Percentiles rank a stretch among this genome's conserved stretches.
phyloP scores from a whole-genome alignment of 306 rosid genomes.

The Mimosa bimucronata region DNA sequence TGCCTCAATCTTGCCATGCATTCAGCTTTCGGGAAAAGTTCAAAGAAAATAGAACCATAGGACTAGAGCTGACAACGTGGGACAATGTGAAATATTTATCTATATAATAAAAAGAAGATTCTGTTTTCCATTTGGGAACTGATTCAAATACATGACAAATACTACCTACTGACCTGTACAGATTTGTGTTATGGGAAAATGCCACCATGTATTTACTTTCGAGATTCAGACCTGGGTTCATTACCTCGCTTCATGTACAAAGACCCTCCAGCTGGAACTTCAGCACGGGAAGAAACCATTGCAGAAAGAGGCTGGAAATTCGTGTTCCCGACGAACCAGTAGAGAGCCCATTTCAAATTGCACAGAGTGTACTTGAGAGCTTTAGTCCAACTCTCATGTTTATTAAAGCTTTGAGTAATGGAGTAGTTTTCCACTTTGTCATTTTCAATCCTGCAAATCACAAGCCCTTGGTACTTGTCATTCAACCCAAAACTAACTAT shows the following conservation, averaged over 20 bases:
- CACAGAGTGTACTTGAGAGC: constrained; percentile 97
- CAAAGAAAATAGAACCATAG: not conserved
- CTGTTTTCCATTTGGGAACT: not conserved
- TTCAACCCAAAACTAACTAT: constrained; percentile 19
- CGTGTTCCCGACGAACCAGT: constrained; percentile 95
- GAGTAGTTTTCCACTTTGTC: constrained; percentile 92
- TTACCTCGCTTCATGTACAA: constrained; percentile 56
- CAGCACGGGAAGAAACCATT: constrained; percentile 63
- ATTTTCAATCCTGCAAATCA: constrained; percentile 72
- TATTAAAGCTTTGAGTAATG: constrained; percentile 95
- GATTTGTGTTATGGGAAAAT: constrained; percentile 17
- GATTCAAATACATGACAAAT: constrained; percentile 17
- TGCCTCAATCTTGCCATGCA: not conserved
- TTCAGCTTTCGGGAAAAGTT: not conserved
- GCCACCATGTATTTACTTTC: constrained; percentile 39
- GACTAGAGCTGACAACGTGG: not conserved
- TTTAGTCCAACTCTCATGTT: constrained; percentile 97
- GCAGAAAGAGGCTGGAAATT: constrained; percentile 91
- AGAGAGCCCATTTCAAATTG: constrained; percentile 97
- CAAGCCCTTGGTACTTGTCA: constrained; percentile 36
- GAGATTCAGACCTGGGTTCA: constrained; percentile 55
- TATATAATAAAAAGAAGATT: not conserved
- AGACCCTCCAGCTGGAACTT: constrained; percentile 68
- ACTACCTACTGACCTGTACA: constrained; percentile 43
- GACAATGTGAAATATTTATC: not conserved